phyloP scores from a whole-genome alignment of 306 rosid species.

The Dicorynia guianensis region DNA sequence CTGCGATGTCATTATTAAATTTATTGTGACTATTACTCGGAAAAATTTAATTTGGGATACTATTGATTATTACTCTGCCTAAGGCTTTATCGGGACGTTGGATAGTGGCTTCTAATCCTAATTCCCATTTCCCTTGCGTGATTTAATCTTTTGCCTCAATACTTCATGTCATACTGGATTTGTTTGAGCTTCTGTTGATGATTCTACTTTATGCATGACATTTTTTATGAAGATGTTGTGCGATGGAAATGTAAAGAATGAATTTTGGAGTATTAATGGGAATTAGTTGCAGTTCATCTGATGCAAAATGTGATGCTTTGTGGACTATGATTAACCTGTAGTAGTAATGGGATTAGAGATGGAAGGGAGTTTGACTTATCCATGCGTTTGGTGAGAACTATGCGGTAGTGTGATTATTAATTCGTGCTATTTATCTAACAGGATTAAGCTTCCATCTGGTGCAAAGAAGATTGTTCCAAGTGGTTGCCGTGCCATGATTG shows the following conservation, averaged over 20 bases:
- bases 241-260: too few relatives aligned
- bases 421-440: neutral
- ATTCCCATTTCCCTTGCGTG: too few relatives aligned
- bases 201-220: too few relatives aligned
- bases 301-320: too few relatives aligned
- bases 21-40: neutral
- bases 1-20: neutral
- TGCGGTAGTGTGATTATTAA: neutral
- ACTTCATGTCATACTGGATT: too few relatives aligned
- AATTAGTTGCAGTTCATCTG: too few relatives aligned
- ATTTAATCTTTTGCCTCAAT: too few relatives aligned
- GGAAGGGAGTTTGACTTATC: too few relatives aligned
- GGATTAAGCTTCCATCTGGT: conserved; percentile 58
- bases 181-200: neutral
- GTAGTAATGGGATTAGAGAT: neutral
- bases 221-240: neutral
- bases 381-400: neutral
- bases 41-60: too few relatives aligned
- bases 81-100: too few relatives aligned
- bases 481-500: conserved; percentile 56
- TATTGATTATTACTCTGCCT: too few relatives aligned
- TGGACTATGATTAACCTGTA: neutral
- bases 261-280: too few relatives aligned
- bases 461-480: conserved; percentile 59
- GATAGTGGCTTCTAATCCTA: neutral